Evolutionary conservation across 108 stramenopile species (phyloP).

Genomic region (Conticribra weissflogii): DNA sequence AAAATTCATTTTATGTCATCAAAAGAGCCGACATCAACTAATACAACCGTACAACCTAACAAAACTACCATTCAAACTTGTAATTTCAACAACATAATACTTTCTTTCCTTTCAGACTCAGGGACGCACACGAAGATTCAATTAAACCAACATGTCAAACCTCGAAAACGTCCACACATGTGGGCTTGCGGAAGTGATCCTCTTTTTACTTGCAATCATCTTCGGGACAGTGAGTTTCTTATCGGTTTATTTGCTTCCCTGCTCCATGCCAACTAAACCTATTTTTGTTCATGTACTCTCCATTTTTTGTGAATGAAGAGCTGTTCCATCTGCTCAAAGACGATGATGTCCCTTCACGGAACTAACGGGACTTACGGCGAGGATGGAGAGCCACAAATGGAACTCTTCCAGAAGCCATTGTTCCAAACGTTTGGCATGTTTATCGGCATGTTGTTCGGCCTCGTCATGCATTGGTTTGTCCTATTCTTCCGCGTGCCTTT

Average conservation of each 20-base stretch:
- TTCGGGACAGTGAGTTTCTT: conserved; percentile 61
- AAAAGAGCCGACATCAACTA: too few relatives aligned
- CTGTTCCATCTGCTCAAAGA: conserved; percentile 88
- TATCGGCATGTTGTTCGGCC: conserved; percentile 85
- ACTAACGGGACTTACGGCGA: conserved; percentile 50
- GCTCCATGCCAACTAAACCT: too few relatives aligned
- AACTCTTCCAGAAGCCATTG: conserved; percentile 74
- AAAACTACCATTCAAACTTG: too few relatives aligned
- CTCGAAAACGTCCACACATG: conserved; percentile 57
- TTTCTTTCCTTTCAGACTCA: too few relatives aligned
- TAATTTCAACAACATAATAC: too few relatives aligned
- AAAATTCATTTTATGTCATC: too few relatives aligned
- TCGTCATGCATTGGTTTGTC: conserved; percentile 82
- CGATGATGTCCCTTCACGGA: conserved; percentile 78
- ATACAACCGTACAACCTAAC: too few relatives aligned
- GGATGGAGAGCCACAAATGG: conserved; percentile 50
- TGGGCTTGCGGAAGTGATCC: conserved; percentile 65
- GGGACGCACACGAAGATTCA: too few relatives aligned
- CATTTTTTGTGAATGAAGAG: too few relatives aligned
- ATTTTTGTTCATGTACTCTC: too few relatives aligned
- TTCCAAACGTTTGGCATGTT: conserved; percentile 94
- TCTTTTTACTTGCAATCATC: conserved; percentile 83
- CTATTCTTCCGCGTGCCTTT: conserved; percentile 76
- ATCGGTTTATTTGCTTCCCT: neutral
- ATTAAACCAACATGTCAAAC: conserved; percentile 25